A percentile compares a stretch with the other conserved stretches of the same genome.
These are phyloP conservation scores for Asterophora parasitica DNA, from an alignment of 768 basidiomycete genomes.

Conservation along the genomic window DNA sequence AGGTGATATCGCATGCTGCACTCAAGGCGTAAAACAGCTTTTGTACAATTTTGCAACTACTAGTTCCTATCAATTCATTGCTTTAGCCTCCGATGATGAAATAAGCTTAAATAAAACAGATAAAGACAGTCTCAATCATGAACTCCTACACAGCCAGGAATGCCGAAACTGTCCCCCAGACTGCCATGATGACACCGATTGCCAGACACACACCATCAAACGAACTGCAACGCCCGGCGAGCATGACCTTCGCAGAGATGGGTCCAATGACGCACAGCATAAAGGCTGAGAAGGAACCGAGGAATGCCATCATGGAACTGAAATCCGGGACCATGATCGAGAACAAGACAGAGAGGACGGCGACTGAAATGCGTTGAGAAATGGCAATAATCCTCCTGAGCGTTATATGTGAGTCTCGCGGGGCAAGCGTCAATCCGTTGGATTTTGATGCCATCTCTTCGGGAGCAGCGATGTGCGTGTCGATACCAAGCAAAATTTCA, in stretches of 20 bases:
- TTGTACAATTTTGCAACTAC: slow-evolving; percentile 1
- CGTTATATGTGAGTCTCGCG: slow-evolving; percentile 22
- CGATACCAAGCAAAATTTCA: slow-evolving; percentile 72
- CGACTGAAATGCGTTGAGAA: slow-evolving; percentile 55
- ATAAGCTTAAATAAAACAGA: neutral
- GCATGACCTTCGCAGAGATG: slow-evolving; percentile 60
- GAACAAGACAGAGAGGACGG: slow-evolving; percentile 54
- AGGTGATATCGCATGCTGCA: slow-evolving; percentile 69
- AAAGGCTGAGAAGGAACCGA: slow-evolving; percentile 85
- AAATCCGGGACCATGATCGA: slow-evolving; percentile 81
- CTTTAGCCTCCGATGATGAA: neutral
- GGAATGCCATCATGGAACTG: slow-evolving; percentile 79
- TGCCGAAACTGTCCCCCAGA: slow-evolving; percentile 72
- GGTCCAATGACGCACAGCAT: slow-evolving; percentile 76
- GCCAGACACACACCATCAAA: slow-evolving; percentile 54
- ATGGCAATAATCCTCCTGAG: slow-evolving; percentile 39
- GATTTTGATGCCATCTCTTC: slow-evolving; percentile 36
- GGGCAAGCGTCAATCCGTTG: slow-evolving; percentile 25
- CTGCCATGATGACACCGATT: slow-evolving; percentile 57
- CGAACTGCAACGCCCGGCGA: slow-evolving; percentile 42
- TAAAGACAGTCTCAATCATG: neutral
- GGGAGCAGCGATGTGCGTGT: slow-evolving; percentile 33
- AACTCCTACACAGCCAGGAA: slow-evolving; percentile 34
- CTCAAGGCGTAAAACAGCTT: slow-evolving; percentile 39
- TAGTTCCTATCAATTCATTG: neutral